Base-by-base conservation (phyloP, 2,329 filamentous ascomycete genomes). In the Zymoseptoria ardabiliae region DNA sequence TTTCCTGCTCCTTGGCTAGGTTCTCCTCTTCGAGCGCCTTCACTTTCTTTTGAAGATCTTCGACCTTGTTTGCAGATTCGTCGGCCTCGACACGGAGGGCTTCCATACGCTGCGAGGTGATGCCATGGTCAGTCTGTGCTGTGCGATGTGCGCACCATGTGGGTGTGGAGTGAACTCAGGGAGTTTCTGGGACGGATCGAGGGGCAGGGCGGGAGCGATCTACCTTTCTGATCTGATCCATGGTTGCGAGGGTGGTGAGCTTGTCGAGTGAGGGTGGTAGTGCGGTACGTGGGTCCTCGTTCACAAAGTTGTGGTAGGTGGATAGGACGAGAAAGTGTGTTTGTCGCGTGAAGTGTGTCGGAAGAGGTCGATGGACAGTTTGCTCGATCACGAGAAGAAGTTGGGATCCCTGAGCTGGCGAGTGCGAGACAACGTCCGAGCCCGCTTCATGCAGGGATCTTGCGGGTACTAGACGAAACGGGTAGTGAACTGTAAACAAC, bases 1-100 rank as follows among this genome's bases (percentile, higher is more conserved):
- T 96, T 77, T 97, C 93, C 79, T 97, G 92, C 81, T 97, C 94
- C 82, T 97, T 97, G 74, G 88, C 83, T 64, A 96, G 83, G 77
- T 91, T 96, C 81, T 97, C 93, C 78, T 96, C 89, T 80, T 99
- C 92, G 65, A 97, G 84, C 57, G 79, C 77, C 84, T 97, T 97
- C 80, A 97, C 84, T 80, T 90, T 92, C 71, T 78, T 68, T 80
- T 94, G 86, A 68, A 96, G 85, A 79, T 97, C 93, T 75, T 97
- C 90, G 66, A 88, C 87, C 80, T 93, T 89, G 74, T 82, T 79
- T 66, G 85, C 79, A 66, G 90, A 87, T 75, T 94, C 89, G 74
- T 97, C 94, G 72, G 91, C 89, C 84, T 97, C 91, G 78, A 93
- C 80, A 75, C 93, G 92, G 81, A 99, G 91, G 77, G 87, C 83